Evolutionary conservation across 202 grass and related monocot species (phyloP).

Genomic region (Saccharum hybrid): DNA sequence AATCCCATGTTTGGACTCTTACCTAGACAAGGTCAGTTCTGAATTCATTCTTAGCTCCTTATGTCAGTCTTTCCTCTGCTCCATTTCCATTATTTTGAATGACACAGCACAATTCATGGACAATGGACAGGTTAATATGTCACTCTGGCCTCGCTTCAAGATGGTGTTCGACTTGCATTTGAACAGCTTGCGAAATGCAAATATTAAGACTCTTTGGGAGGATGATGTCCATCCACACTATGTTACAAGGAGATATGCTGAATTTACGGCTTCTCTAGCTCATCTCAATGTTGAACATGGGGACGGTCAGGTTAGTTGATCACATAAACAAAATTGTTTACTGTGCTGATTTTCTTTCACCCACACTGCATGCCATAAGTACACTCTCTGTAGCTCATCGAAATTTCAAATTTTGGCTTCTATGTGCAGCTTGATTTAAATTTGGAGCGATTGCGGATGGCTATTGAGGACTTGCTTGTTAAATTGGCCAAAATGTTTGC

Average conservation of each 20-base stretch:
- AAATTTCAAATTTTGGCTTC: constrained; percentile 33
- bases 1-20: constrained; percentile 96
- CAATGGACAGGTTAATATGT: constrained; percentile 79
- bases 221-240: constrained; percentile 99
- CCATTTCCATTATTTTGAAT: constrained; percentile 27
- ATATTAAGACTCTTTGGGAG: constrained; percentile 91
- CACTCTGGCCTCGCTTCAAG: constrained; percentile 97
- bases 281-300: constrained; percentile 97
- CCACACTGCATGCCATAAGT: constrained; percentile 9
- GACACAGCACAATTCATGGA: constrained; percentile 28
- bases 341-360: constrained; percentile 33
- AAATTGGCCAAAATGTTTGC: constrained; percentile 88
- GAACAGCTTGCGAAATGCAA: constrained; percentile 88
- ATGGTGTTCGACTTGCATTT: constrained; percentile 99
- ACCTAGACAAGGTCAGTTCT: constrained; percentile 91
- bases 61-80: constrained; percentile 30
- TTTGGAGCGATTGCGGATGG: constrained; percentile 90
- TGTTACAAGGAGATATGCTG: constrained; percentile 87
- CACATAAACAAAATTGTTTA: constrained; percentile 23
- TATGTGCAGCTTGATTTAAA: constrained; percentile 89
- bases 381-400: constrained; percentile 4
- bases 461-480: constrained; percentile 85
- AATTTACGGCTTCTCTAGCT: constrained; percentile 94
- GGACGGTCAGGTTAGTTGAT: constrained; percentile 85
- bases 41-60: constrained; percentile 17